Conservation (phyloP, 1,284 basidiomycete species). For the Sparassis latifolia region DNA sequence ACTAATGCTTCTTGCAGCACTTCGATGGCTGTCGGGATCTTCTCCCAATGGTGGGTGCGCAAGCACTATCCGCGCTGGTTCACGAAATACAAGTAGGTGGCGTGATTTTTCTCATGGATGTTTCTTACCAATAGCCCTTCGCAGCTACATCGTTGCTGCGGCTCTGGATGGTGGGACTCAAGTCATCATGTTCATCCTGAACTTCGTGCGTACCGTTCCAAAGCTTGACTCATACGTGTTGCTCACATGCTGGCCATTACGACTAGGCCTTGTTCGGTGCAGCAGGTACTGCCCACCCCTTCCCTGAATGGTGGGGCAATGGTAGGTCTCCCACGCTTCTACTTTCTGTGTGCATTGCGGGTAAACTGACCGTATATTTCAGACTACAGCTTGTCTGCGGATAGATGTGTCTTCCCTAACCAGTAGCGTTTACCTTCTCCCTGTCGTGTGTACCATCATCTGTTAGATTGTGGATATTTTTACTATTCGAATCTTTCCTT, state of each 20-base stretch:
- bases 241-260: not conserved
- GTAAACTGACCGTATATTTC: not conserved
- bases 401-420: conserved; percentile 18
- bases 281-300: conserved; percentile 19
- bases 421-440: not conserved
- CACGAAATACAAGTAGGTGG: conserved; percentile 54
- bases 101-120: not conserved
- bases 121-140: not conserved
- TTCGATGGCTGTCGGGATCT: conserved; percentile 43
- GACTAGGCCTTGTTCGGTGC: conserved; percentile 22
- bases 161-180: conserved; percentile 26
- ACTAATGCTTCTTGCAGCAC: conserved; percentile 15
- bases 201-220: conserved; percentile 18
- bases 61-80: conserved; percentile 41
- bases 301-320: conserved; percentile 27
- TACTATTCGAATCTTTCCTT: not conserved
- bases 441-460: too few relatives aligned
- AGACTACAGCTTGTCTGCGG: conserved; percentile 24
- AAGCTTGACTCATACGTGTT: not conserved
- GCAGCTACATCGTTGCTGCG: conserved; percentile 27
- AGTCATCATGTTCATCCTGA: conserved; percentile 28
- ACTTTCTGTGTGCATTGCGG: not conserved
- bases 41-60: conserved; percentile 50
- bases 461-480: too few relatives aligned
- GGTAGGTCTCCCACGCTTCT: conserved; percentile 10